Conservation (phyloP, 2,329 filamentous ascomycete species). For the Ceratocystis cubensis region DNA sequence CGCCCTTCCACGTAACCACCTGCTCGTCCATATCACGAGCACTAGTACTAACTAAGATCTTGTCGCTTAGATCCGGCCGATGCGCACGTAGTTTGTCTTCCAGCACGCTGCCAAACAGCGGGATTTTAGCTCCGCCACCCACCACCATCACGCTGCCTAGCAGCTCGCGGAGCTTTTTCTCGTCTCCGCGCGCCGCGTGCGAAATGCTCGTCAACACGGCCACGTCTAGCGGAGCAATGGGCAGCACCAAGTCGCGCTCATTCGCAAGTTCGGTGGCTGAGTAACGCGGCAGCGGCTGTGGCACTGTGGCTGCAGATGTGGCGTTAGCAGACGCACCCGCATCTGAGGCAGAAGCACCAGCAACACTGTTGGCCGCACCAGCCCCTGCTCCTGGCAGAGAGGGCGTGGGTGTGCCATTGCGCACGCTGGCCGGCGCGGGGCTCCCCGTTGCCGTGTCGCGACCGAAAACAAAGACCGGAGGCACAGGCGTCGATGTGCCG, state of each 20-base stretch:
- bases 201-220: slow-evolving; percentile 84
- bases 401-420: slow-evolving; percentile 35
- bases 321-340: slow-evolving; percentile 27
- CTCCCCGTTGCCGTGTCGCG: slow-evolving; percentile 34
- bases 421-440: slow-evolving; percentile 41
- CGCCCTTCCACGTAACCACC: slow-evolving; percentile 96
- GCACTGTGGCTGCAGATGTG: slow-evolving; percentile 27
- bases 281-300: slow-evolving; percentile 28
- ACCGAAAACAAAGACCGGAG: slow-evolving; percentile 43
- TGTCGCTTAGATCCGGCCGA: slow-evolving; percentile 46
- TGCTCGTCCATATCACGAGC: slow-evolving; percentile 92
- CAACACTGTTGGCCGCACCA: background rate
- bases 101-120: slow-evolving; percentile 66
- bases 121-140: slow-evolving; percentile 70
- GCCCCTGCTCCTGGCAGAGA: slow-evolving; percentile 22
- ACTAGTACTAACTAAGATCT: slow-evolving; percentile 52
- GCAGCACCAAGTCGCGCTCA: slow-evolving; percentile 68
- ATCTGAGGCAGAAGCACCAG: slow-evolving; percentile 13
- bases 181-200: slow-evolving; percentile 75
- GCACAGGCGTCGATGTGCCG: slow-evolving; percentile 52
- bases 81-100: slow-evolving; percentile 68
- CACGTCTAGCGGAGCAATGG: slow-evolving; percentile 70
- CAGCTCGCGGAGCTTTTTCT: slow-evolving; percentile 86
- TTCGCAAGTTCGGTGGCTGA: slow-evolving; percentile 43
- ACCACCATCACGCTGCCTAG: slow-evolving; percentile 83